These are phyloP conservation scores for Nicotiana attenuata DNA, from an alignment of 257 asterid genomes.

Conservation along the genomic window DNA sequence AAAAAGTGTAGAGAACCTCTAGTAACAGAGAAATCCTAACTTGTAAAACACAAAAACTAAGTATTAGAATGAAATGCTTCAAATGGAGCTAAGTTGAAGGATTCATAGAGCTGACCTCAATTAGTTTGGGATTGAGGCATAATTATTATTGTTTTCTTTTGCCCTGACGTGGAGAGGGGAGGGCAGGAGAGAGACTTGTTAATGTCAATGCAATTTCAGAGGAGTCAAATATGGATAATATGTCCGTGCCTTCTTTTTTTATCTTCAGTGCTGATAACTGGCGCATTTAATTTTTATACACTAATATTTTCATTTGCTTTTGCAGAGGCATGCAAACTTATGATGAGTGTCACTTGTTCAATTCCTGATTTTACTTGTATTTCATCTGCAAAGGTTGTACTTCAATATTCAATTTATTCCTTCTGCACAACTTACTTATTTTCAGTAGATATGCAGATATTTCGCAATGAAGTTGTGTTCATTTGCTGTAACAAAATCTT, in stretches of 20 bases:
- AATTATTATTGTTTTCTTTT: neutral
- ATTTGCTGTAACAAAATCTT: neutral
- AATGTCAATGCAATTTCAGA: neutral
- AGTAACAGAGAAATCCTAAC: neutral
- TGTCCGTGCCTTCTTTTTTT: neutral
- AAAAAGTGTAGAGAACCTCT: neutral
- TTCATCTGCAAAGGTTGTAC: slow-evolving; percentile 79
- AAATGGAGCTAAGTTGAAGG: neutral
- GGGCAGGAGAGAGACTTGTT: neutral
- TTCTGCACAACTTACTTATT: neutral
- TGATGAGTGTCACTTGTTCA: slow-evolving; percentile 84
- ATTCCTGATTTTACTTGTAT: slow-evolving; percentile 92
- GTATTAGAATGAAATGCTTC: neutral
- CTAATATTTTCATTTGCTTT: slow-evolving; percentile 7
- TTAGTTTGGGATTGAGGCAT: neutral
- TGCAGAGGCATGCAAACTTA: slow-evolving; percentile 86
- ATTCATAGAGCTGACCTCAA: neutral
- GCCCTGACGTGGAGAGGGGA: neutral
- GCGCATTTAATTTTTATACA: neutral
- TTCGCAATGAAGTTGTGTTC: neutral
- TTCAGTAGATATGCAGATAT: neutral
- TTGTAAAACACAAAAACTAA: neutral
- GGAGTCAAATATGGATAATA: neutral
- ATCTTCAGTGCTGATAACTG: neutral
- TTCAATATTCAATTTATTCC: slow-evolving; percentile 7